A percentile compares a stretch with the other conserved stretches of the same genome.
These are phyloP conservation scores for Moniliophthora roreri DNA, from an alignment of 1,284 basidiomycete species.

Conservation along the genomic window DNA sequence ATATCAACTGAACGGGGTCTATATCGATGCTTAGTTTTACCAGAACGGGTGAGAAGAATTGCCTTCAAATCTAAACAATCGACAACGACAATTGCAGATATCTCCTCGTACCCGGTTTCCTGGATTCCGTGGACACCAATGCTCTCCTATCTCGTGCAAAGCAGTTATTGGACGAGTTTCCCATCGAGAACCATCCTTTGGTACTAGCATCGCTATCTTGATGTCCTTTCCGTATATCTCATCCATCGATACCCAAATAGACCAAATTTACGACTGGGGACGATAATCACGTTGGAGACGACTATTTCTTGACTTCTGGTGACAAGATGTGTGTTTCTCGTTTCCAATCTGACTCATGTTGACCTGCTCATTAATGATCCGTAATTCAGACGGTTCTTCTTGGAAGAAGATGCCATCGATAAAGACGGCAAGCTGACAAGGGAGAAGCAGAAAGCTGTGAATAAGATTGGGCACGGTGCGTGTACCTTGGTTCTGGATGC, in stretches of 20 bases:
- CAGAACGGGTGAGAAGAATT: slow-evolving; percentile 42
- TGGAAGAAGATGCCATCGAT: slow-evolving; percentile 81
- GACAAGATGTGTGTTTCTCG: slow-evolving; percentile 73
- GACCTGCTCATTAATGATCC: neutral
- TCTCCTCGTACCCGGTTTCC: slow-evolving; percentile 76
- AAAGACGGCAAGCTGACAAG: slow-evolving; percentile 64
- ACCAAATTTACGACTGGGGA: slow-evolving; percentile 88
- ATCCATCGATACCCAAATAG: slow-evolving; percentile 34
- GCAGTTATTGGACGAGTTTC: slow-evolving; percentile 76
- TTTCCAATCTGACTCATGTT: neutral
- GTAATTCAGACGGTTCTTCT: slow-evolving; percentile 64
- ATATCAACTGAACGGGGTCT: neutral
- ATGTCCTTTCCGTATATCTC: slow-evolving; percentile 2
- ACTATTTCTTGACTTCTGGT: slow-evolving; percentile 89
- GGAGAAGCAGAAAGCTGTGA: slow-evolving; percentile 77
- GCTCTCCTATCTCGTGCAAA: slow-evolving; percentile 71
- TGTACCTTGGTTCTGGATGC: neutral
- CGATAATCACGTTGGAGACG: slow-evolving; percentile 80
- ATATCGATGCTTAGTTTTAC: slow-evolving; percentile 38
- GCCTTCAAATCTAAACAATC: neutral
- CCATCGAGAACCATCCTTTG: slow-evolving; percentile 77
- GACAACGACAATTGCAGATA: slow-evolving; percentile 51
- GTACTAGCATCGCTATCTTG: slow-evolving; percentile 37
- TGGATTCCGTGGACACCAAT: slow-evolving; percentile 55
- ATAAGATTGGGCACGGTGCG: slow-evolving; percentile 83